phyloP scores from a whole-genome alignment of 441 rosid genomes.

The Metrosideros polymorpha region DNA sequence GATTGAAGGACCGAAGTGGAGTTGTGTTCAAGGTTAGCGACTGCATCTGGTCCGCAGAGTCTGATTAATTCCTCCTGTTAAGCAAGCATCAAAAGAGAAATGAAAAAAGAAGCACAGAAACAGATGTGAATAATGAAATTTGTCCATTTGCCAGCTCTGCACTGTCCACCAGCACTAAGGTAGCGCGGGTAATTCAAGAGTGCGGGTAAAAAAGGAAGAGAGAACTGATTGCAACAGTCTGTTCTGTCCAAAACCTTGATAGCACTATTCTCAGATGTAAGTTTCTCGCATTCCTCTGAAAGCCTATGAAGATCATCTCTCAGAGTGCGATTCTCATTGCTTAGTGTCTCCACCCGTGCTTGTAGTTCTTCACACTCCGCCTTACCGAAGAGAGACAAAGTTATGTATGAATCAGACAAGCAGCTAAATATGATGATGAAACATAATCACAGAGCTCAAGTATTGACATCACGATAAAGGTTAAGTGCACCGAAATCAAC shows the following conservation, averaged over 20 bases:
- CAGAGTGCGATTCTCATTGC: constrained; percentile 51
- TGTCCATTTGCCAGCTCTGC: background rate
- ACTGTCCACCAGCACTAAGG: background rate
- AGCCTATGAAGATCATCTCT: constrained; percentile 76
- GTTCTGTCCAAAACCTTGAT: constrained; percentile 45
- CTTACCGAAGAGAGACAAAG: constrained; percentile 18
- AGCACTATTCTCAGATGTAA: constrained; percentile 66
- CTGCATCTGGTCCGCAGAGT: constrained; percentile 65
- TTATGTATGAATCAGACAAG: background rate
- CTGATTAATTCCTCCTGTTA: constrained; percentile 77
- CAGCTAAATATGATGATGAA: background rate
- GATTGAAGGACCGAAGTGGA: constrained; percentile 23
- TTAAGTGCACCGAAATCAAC: background rate
- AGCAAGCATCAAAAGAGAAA: background rate
- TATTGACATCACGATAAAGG: background rate
- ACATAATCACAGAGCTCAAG: background rate
- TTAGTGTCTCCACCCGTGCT: constrained; percentile 56
- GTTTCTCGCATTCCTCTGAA: constrained; percentile 82
- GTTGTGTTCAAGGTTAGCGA: constrained; percentile 48
- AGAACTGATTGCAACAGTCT: background rate
- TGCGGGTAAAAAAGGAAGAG: background rate
- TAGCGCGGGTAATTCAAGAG: background rate
- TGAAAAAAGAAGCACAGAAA: background rate
- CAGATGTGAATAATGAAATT: background rate
- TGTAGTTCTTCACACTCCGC: constrained; percentile 96